Percentiles rank a stretch among this genome's conserved stretches.
Evolutionary conservation across 768 basidiomycete genomes (phyloP).

Genomic region (Scleroderma bovista): DNA sequence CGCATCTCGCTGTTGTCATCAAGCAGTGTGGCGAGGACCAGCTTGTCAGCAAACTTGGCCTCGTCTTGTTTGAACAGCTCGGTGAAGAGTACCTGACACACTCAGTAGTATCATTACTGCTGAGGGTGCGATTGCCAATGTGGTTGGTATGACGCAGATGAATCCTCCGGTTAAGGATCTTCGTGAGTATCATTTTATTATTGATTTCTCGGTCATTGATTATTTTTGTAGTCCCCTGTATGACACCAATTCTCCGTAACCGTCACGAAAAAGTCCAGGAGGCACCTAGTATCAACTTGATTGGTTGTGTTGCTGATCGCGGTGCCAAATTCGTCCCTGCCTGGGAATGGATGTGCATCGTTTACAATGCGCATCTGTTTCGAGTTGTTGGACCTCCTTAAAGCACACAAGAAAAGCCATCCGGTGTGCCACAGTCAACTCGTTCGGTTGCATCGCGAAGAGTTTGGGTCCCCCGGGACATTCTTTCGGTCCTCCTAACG

Average conservation of each 20-base stretch:
- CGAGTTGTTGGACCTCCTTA: constrained; percentile 91
- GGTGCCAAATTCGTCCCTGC: constrained; percentile 98
- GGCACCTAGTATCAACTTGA: constrained; percentile 98
- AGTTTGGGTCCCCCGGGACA: constrained; percentile 99
- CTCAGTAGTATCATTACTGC: constrained; percentile 99
- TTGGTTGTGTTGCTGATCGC: constrained; percentile 99
- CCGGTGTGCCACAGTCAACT: constrained; percentile 97
- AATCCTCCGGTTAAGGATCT: constrained; percentile 99
- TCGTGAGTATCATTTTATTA: constrained; percentile 49
- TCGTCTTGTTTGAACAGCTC: constrained; percentile 96
- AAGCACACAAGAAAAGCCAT: constrained; percentile 99
- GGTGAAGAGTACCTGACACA: constrained; percentile 99
- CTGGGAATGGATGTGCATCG: constrained; percentile 99
- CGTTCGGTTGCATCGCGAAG: constrained; percentile 99
- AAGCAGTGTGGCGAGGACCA: constrained; percentile 98
- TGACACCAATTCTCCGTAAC: constrained; percentile 99
- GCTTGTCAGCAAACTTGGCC: constrained; percentile 89
- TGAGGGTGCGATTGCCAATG: constrained; percentile 97
- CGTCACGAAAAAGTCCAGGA: constrained; percentile 99
- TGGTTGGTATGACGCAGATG: constrained; percentile 99
- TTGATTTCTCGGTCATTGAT: neutral
- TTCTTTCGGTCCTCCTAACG: constrained; percentile 90
- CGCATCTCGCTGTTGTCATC: constrained; percentile 94
- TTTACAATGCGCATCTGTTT: constrained; percentile 99
- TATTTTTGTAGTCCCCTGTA: constrained; percentile 79